These are phyloP conservation scores for Discostella pseudostelligera DNA, from an alignment of 108 stramenopile genomes.

Conservation along the genomic window DNA sequence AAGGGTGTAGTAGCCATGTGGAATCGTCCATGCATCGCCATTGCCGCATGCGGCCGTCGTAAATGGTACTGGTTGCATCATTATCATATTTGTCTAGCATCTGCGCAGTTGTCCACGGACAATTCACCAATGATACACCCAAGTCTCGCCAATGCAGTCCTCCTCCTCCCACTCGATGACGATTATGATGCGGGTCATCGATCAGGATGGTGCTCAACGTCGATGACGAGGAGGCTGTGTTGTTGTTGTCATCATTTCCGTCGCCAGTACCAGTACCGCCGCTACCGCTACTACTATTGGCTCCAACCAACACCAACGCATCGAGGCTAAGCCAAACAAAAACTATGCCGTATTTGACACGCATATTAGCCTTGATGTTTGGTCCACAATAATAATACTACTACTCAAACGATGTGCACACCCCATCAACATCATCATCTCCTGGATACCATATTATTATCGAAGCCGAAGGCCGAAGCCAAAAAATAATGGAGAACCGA, in stretches of 20 bases:
- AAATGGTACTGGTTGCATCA: too few species aligned
- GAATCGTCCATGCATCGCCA: conserved; percentile 28
- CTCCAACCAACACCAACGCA: neutral
- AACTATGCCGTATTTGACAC: neutral
- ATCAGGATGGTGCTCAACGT: conserved; percentile 1
- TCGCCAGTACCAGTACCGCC: neutral
- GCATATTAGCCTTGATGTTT: too few species aligned
- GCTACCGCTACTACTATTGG: too few species aligned
- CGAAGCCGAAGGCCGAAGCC: too few species aligned
- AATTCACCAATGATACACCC: conserved; percentile 34
- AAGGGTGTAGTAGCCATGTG: conserved; percentile 51
- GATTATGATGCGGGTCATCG: neutral
- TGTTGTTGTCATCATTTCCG: neutral
- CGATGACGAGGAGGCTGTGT: neutral
- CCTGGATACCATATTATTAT: too few species aligned
- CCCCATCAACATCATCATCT: conserved; percentile 1
- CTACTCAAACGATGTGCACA: neutral
- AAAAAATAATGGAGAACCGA: too few species aligned
- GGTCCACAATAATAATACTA: too few species aligned
- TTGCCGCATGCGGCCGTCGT: neutral
- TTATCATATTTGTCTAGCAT: conserved; percentile 16
- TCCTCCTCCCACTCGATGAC: conserved; percentile 1
- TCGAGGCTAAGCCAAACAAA: neutral
- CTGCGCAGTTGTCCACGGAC: conserved; percentile 2
- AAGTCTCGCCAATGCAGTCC: conserved; percentile 40